phyloP scores from a whole-genome alignment of 2,329 filamentous ascomycete species.

The Tolypocladium tropicale region DNA sequence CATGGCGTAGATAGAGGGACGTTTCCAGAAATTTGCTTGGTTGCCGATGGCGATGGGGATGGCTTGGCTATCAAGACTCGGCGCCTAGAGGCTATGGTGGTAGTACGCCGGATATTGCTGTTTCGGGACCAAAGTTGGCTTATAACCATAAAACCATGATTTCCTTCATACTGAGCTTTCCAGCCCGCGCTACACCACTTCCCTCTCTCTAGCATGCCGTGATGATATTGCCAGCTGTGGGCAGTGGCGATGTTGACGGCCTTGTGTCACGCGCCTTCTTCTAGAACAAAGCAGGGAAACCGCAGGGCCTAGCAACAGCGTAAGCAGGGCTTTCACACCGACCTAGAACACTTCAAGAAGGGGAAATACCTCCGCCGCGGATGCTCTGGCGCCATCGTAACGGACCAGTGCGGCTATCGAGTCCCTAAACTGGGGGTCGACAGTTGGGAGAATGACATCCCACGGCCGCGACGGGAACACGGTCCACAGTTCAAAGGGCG shows the following conservation, averaged over 20 bases:
- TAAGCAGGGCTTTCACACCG: background rate
- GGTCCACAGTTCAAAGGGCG: slow-evolving; percentile 86
- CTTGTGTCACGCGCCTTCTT: background rate
- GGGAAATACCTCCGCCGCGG: slow-evolving; percentile 39
- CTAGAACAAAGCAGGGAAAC: slow-evolving; percentile 8
- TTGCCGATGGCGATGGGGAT: background rate
- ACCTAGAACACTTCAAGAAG: background rate
- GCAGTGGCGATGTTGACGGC: background rate
- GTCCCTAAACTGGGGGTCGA: slow-evolving; percentile 47
- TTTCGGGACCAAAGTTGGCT: background rate
- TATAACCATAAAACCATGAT: no score
- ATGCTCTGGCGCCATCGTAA: slow-evolving; percentile 62
- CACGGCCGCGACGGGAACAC: slow-evolving; percentile 59
- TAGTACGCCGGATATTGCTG: background rate
- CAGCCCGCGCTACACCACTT: background rate
- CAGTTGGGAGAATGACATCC: slow-evolving; percentile 56
- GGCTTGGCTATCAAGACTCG: background rate
- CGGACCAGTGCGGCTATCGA: slow-evolving; percentile 58
- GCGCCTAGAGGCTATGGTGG: background rate
- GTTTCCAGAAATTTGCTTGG: background rate
- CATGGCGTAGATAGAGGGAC: background rate
- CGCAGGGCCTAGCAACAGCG: slow-evolving; percentile 10
- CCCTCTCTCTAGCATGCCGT: background rate
- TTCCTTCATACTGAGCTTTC: background rate
- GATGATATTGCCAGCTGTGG: background rate